A percentile compares a stretch with the other conserved stretches of the same genome.
These are phyloP conservation scores for Westerdykella sp. DNA, from an alignment of 2,329 filamentous ascomycete genomes.

Conservation along the genomic window DNA sequence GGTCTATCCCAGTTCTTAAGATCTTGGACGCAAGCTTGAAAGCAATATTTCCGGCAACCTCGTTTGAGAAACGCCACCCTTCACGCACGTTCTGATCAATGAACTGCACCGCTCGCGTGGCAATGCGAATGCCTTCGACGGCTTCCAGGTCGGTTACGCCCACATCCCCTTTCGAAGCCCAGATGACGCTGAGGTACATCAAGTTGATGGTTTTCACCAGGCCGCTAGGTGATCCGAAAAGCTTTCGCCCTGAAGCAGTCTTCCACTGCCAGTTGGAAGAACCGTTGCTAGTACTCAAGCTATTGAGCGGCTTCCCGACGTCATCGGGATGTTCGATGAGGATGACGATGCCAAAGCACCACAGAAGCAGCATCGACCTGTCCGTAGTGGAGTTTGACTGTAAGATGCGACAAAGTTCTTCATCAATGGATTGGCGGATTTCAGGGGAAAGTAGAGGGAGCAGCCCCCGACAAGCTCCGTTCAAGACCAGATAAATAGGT, in stretches of 20 bases:
- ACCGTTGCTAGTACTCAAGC: background rate
- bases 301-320: background rate
- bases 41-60: slow-evolving; percentile 14
- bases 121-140: slow-evolving; percentile 28
- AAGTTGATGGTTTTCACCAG: slow-evolving; percentile 27
- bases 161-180: slow-evolving; percentile 19
- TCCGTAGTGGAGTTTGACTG: slow-evolving; percentile 16
- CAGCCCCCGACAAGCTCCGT: slow-evolving; percentile 32
- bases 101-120: slow-evolving; percentile 20
- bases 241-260: slow-evolving; percentile 25
- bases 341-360: slow-evolving; percentile 30
- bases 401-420: slow-evolving; percentile 23
- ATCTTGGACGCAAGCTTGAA: slow-evolving; percentile 27
- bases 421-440: slow-evolving; percentile 19
- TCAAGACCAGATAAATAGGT: slow-evolving; percentile 28
- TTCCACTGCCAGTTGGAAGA: slow-evolving; percentile 17
- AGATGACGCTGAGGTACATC: slow-evolving; percentile 26
- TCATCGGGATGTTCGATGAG: slow-evolving; percentile 19
- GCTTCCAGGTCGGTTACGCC: slow-evolving; percentile 23
- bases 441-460: slow-evolving; percentile 19
- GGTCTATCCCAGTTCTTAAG: slow-evolving; percentile 13
- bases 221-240: slow-evolving; percentile 22
- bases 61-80: slow-evolving; percentile 18
- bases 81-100: slow-evolving; percentile 16
- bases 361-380: slow-evolving; percentile 25